Evolutionary conservation across 1,284 basidiomycete species (phyloP).

Genomic region (Apiotrichum akiyoshidainum): DNA sequence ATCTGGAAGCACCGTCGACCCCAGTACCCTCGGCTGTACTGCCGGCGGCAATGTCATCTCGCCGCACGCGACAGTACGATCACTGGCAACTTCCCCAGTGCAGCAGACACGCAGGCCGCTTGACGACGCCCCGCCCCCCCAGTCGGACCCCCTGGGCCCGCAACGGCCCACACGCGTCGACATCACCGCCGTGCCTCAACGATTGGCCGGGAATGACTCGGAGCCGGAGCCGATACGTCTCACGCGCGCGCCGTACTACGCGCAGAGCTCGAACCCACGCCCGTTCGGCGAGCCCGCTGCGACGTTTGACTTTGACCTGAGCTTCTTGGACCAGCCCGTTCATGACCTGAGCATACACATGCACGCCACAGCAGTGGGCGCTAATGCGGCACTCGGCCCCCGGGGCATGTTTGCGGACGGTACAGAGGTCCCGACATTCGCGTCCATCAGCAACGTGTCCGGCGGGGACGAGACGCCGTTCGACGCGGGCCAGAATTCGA

Average conservation of each 20-base stretch:
- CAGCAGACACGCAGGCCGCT: background rate
- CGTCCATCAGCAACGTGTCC: background rate
- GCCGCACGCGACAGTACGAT: background rate
- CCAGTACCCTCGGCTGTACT: background rate
- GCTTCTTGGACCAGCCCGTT: conserved; percentile 22
- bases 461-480: conserved; percentile 2
- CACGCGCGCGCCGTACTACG: conserved; percentile 6
- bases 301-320: conserved; percentile 22
- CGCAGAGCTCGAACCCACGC: conserved; percentile 22
- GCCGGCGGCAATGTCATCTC: background rate
- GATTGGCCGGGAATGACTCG: too few relatives aligned
- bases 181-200: background rate
- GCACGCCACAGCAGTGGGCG: conserved; percentile 6
- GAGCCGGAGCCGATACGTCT: background rate
- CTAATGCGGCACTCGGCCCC: too few relatives aligned
- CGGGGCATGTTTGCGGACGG: too few relatives aligned
- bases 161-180: background rate
- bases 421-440: too few relatives aligned
- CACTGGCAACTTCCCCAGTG: background rate
- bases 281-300: conserved; percentile 16
- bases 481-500: conserved; percentile 11
- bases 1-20: background rate
- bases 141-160: background rate
- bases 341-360: conserved; percentile 16
- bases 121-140: background rate